Evolutionary conservation across 106 monocot species (phyloP).

Genomic region (Iris macrosiphon): DNA sequence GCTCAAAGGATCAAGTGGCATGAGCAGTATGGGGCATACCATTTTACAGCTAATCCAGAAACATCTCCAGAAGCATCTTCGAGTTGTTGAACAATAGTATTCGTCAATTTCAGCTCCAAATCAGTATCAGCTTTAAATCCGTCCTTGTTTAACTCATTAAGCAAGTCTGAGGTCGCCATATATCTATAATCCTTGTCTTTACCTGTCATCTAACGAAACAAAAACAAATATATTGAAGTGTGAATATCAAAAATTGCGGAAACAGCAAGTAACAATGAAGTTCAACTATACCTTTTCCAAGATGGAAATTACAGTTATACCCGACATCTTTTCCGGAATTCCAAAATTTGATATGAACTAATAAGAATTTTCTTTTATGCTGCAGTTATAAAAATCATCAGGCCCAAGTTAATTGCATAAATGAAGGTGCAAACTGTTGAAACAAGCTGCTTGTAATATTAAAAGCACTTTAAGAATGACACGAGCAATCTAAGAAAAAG

Average conservation of each 20-base stretch:
- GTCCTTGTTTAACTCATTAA: constrained; percentile 77
- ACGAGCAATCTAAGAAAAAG: too few relatives aligned
- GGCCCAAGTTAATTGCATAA: too few relatives aligned
- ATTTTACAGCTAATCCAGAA: constrained; percentile 97
- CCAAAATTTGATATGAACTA: too few relatives aligned
- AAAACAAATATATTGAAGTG: not conserved
- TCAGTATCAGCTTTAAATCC: constrained; percentile 79
- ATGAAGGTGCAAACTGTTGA: too few relatives aligned
- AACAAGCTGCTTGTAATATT: too few relatives aligned
- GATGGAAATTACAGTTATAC: constrained; percentile 27
- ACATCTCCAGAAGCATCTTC: constrained; percentile 97
- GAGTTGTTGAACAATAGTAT: constrained; percentile 76
- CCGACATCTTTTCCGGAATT: too few relatives aligned
- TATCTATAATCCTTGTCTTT: constrained; percentile 99
- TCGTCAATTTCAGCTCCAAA: constrained; percentile 66
- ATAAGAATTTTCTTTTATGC: too few relatives aligned
- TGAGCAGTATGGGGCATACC: constrained; percentile 34
- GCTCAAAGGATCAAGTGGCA: constrained; percentile 9
- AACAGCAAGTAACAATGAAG: not conserved
- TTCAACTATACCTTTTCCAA: constrained; percentile 41
- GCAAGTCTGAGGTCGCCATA: constrained; percentile 98
- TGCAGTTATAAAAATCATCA: too few relatives aligned
- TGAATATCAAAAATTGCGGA: not conserved
- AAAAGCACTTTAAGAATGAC: too few relatives aligned
- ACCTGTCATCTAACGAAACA: constrained; percentile 66